Conservation (phyloP, 75 land plant genomes). For the Pinus tabuliformis region DNA sequence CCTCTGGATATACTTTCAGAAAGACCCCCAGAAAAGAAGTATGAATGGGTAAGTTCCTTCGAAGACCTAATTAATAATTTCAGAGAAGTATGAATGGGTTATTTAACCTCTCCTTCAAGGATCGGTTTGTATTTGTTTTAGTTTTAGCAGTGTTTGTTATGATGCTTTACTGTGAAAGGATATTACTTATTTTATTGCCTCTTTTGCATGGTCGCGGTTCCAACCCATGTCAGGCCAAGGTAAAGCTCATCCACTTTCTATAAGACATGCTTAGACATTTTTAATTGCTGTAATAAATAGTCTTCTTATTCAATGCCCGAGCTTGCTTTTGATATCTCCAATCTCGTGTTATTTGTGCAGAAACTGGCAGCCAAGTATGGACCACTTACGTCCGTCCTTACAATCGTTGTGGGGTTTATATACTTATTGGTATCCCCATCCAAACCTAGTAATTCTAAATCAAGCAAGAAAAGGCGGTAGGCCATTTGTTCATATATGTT, state of each 20-base stretch:
- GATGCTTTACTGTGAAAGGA: not conserved
- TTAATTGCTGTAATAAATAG: not conserved
- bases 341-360: constrained; percentile 36
- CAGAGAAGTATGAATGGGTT: not conserved
- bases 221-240: constrained; percentile 26
- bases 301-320: not conserved
- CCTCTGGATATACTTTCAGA: constrained; percentile 83
- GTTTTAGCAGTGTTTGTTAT: not conserved
- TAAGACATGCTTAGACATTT: not conserved
- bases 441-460: constrained; percentile 51
- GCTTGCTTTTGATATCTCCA: not conserved
- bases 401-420: constrained; percentile 59
- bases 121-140: not conserved
- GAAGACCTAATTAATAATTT: not conserved
- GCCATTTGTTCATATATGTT: too few species aligned
- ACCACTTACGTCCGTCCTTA: constrained; percentile 60
- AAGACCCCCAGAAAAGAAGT: constrained; percentile 62
- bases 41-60: constrained; percentile 56
- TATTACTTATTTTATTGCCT: not conserved
- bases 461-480: constrained; percentile 67
- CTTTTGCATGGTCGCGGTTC: not conserved
- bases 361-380: constrained; percentile 72
- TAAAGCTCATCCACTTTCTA: constrained; percentile 1
- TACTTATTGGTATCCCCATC: constrained; percentile 66
- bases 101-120: not conserved